Evolutionary conservation across 2,329 filamentous ascomycete species (phyloP), one percentile per base, ranked within the genome.

Genomic region (Alternaria triticina): DNA sequence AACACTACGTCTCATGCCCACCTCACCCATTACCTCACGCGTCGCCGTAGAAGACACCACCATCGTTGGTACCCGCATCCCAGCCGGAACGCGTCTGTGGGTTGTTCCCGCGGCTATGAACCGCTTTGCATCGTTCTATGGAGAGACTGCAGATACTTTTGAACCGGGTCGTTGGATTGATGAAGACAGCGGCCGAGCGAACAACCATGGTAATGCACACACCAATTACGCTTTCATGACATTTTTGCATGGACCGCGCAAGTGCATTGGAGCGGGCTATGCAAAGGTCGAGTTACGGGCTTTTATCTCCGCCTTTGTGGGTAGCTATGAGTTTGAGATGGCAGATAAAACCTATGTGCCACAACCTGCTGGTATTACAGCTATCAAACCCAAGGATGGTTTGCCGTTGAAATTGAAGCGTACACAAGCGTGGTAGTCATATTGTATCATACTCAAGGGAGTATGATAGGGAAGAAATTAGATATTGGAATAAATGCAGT

Each of bases 201-300:
- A 56, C 25, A 56, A 56, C 5, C 40, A 56, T 22, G 54, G 54
- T 3, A 30, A 30, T 12, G 54, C 54, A 13, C 23, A 22, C 11
- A 56, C 40, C 8, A 56, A 56, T 13, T 56, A 56, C 40, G 54
- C 54, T 22, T 56, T 56, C 25, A n/a, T 45, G 12, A 56, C 54
- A 5, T 56, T 56, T n/a, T 28, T 56, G 25, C 54, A 56, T 46
- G 54, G 54, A 12, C 54, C 54, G 3, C 23, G 54, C 1, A 45
- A 45, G 25, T 56, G 54, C 13, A 46, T 56, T 22, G 40, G 54
- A 8, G 23, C 23, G n/a, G 40, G 36, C 9, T 56, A 56, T 45
- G 54, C 40, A 9, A 46, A 45, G 23, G 40, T 30, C 13, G 40
- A 45, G 23, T 20, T 56, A 15, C 54, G 54, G 7, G 40, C 54